Base-by-base conservation (phyloP, 148 eudicot species). In the Hydrangea macrophylla region DNA sequence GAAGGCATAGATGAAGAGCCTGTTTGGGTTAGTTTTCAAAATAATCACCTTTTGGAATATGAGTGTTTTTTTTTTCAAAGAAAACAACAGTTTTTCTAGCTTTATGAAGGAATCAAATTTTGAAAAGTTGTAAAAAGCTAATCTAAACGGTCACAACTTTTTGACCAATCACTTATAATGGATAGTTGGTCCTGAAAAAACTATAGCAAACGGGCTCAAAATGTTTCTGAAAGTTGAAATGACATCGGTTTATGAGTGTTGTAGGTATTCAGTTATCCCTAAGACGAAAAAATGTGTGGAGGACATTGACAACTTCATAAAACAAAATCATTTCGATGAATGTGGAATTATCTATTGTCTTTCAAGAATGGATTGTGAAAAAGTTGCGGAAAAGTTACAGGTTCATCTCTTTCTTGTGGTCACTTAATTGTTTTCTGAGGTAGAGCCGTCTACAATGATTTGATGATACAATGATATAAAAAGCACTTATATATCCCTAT, bases 331-430 rank as follows among this genome's bases (percentile, higher is more conserved):
- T 76, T 82, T 68, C 70, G 99, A 91, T 81, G 96, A 95, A 75
- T 87, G 92, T 57, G 99, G 99, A 75, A 95, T 95, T 55, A 85
- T 95, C 62, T 95, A 95, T 74, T 95, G 99, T 73, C 97, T 95
- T 68, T 95, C 99, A 1, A 91, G 93, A 81, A 81, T 87, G 91
- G 99, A 95, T 70, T 95, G 99, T 67, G 97, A 95, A 78, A 95
- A 89, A 74, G 99, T 95, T 58, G 91, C 99, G 35, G 96, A 89
- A 72, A 87, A 85, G 83, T 82, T 95, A 60, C 84, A 82, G 99
- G 99, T 89, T 63, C 64, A 57, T 67, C 75, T 72, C 58, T 39
- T 74, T 60, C 27, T 32, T 57, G 55, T 36, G 56, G 59, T 36
- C 9, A 25, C 22, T 59, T 50, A 44, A 35, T 74, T 51, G 20